phyloP scores from a whole-genome alignment of 1,284 basidiomycete genomes.

The Cutaneotrichosporon curvatum region DNA sequence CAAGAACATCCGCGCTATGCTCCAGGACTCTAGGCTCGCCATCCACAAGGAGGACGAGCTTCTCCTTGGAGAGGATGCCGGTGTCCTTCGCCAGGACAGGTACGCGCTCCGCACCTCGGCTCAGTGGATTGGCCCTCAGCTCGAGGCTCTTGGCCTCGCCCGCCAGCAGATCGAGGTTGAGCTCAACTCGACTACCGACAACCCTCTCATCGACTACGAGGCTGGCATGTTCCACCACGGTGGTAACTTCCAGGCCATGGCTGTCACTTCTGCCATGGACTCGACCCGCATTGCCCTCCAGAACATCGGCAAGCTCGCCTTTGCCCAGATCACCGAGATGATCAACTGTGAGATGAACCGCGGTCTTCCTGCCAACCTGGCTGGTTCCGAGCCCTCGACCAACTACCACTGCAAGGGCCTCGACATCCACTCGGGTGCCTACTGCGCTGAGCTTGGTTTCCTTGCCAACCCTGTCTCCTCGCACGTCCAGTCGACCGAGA shows the following conservation, averaged over 20 bases:
- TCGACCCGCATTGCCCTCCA: conserved; percentile 14
- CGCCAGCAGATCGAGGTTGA: conserved; percentile 17
- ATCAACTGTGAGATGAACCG: conserved; percentile 22
- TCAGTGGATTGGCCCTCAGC: conserved; percentile 19
- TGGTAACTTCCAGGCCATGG: conserved; percentile 21
- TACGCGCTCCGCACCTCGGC: conserved; percentile 18
- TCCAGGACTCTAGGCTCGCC: conserved; percentile 14
- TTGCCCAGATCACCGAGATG: conserved; percentile 18
- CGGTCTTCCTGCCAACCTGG: conserved; percentile 17
- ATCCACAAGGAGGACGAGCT: conserved; percentile 15
- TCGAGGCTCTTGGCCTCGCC: conserved; percentile 13
- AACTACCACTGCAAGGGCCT: conserved; percentile 24
- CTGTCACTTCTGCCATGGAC: conserved; percentile 17
- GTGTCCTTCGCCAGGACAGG: conserved; percentile 18
- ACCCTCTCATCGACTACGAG: conserved; percentile 18
- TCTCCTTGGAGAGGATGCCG: conserved; percentile 10
- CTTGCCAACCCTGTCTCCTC: conserved; percentile 16
- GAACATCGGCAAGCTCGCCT: conserved; percentile 18
- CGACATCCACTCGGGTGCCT: conserved; percentile 18
- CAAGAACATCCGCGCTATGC: conserved; percentile 14
- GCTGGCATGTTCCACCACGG: conserved; percentile 18
- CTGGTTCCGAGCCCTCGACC: conserved; percentile 15
- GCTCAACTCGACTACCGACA: conserved; percentile 21
- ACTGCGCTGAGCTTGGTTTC: conserved; percentile 20
- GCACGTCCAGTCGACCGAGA: conserved; percentile 19